These are phyloP conservation scores for Multifurca ochricompacta DNA, from an alignment of 768 basidiomycete species.

Conservation along the genomic window DNA sequence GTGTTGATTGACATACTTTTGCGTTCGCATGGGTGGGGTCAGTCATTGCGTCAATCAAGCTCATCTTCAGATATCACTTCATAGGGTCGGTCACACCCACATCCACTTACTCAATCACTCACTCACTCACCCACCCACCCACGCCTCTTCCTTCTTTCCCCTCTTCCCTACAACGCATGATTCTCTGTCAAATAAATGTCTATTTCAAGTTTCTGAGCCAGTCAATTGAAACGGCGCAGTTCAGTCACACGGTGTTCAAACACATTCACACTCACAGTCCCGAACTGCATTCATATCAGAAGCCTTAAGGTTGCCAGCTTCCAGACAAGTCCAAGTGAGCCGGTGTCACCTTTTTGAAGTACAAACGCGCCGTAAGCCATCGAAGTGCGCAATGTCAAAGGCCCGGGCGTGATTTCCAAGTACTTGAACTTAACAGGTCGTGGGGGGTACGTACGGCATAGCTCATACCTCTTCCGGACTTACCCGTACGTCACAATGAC, in stretches of 20 bases:
- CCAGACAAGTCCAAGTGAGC: neutral
- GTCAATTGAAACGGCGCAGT: neutral
- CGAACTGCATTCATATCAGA: neutral
- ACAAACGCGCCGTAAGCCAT: neutral
- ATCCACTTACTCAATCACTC: neutral
- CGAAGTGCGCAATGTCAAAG: conserved; percentile 3
- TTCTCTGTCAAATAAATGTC: conserved; percentile 5
- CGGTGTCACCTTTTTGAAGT: neutral
- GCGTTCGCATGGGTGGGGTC: too few species aligned
- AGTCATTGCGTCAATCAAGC: neutral
- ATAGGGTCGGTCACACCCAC: too few species aligned
- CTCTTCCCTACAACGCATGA: too few species aligned
- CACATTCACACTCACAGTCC: too few species aligned
- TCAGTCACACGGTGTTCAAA: neutral
- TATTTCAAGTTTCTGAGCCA: neutral
- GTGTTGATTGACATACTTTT: neutral
- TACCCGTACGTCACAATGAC: conserved; percentile 16
- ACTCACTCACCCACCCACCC: neutral
- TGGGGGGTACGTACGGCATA: conserved; percentile 15
- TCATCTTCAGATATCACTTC: too few species aligned
- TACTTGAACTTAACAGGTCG: neutral
- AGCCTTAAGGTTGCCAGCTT: neutral
- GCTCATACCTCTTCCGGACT: neutral
- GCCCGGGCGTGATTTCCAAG: neutral
- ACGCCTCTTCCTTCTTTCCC: too few species aligned